Evolutionary conservation across 345 rosid species (phyloP).

Genomic region (Arabis alpina): DNA sequence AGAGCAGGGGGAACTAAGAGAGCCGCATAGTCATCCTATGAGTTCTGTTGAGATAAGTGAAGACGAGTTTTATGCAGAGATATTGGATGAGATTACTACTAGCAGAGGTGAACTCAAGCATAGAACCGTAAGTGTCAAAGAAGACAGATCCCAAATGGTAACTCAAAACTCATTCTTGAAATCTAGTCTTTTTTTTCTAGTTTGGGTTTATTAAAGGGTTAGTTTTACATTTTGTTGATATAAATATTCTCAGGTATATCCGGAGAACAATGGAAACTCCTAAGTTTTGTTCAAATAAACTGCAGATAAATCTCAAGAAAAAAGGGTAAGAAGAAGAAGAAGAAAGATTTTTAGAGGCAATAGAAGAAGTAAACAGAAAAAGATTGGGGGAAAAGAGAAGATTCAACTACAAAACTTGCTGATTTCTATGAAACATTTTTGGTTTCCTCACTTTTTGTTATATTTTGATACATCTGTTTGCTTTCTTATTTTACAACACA

Average conservation of each 20-base stretch:
- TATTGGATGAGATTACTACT: constrained; percentile 80
- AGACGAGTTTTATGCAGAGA: constrained; percentile 69
- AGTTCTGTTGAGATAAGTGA: constrained; percentile 43
- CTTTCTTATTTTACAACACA: constrained; percentile 19
- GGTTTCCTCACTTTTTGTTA: constrained; percentile 31
- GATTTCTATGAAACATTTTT: constrained; percentile 23
- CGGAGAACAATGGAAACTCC: constrained; percentile 37
- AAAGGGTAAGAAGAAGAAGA: neutral
- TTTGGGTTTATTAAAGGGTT: neutral
- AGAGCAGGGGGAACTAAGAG: constrained; percentile 48
- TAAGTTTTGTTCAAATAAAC: constrained; percentile 28
- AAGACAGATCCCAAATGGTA: constrained; percentile 50
- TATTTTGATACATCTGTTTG: constrained; percentile 19
- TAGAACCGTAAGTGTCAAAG: constrained; percentile 62
- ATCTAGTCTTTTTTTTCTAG: neutral
- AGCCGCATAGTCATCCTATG: constrained; percentile 28
- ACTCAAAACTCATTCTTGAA: neutral
- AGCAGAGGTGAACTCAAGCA: constrained; percentile 75
- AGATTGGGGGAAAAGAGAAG: constrained; percentile 15
- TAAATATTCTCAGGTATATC: constrained; percentile 39
- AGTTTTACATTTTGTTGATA: constrained; percentile 2
- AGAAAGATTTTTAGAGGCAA: constrained; percentile 10
- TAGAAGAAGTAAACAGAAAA: constrained; percentile 22
- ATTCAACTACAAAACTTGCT: constrained; percentile 6
- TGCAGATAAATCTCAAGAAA: constrained; percentile 7